Percentiles rank a stretch among this genome's conserved stretches.
phyloP scores from a whole-genome alignment of 176 grass and related monocot species.

The Coix lacrymajobi region DNA sequence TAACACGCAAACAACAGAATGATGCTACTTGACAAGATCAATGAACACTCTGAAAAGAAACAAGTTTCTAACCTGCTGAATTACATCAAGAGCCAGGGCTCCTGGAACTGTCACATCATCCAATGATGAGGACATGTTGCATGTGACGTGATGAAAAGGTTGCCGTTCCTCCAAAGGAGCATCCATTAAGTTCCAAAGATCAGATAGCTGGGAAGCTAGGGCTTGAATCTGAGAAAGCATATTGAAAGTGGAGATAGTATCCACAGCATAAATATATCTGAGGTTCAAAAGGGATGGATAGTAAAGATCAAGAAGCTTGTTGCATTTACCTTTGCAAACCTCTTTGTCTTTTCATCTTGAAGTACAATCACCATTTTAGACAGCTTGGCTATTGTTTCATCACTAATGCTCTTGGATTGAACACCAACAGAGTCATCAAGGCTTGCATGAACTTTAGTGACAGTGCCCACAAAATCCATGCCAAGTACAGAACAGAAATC shows the following conservation, averaged over 20 bases:
- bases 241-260: constrained; percentile 18
- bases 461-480: constrained; percentile 66
- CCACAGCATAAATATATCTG: constrained; percentile 8
- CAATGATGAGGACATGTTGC: constrained; percentile 57
- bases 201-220: constrained; percentile 66
- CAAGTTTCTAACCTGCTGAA: constrained; percentile 59
- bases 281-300: neutral
- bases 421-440: constrained; percentile 58
- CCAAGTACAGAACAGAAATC: constrained; percentile 89
- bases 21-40: neutral
- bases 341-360: constrained; percentile 70
- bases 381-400: constrained; percentile 66
- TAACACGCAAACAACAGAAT: neutral
- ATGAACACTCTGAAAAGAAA: constrained; percentile 12
- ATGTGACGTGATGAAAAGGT: constrained; percentile 69
- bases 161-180: constrained; percentile 43
- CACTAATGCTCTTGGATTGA: constrained; percentile 91
- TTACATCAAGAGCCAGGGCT: constrained; percentile 72
- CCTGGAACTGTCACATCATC: constrained; percentile 71
- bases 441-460: constrained; percentile 87
- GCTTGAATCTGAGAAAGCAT: constrained; percentile 72
- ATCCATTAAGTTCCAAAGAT: constrained; percentile 97
- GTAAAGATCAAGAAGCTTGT: neutral
- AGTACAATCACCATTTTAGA: constrained; percentile 69
- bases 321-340: constrained; percentile 69